These are phyloP conservation scores for Blastobotrys proliferans DNA, from an alignment of 1,139 yeast species.

Conservation along the genomic window DNA sequence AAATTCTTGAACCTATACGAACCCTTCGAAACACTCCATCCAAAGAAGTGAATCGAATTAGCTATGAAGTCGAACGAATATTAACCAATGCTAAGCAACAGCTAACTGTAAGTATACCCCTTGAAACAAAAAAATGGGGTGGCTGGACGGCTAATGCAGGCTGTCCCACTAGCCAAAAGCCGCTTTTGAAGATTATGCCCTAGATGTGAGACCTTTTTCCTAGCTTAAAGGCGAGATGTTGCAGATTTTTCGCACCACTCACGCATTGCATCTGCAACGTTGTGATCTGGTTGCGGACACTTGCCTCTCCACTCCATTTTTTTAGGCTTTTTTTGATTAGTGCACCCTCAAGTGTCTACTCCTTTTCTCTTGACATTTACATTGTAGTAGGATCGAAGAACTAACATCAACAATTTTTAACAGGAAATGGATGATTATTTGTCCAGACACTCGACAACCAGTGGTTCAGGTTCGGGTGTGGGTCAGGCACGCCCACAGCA, in stretches of 20 bases:
- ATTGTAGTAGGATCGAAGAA: background rate
- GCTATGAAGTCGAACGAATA: constrained; percentile 13
- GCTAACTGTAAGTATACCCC: constrained; percentile 12
- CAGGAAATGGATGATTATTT: constrained; percentile 18
- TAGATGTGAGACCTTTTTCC: too few species aligned
- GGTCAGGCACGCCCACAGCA: background rate
- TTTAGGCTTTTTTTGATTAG: background rate
- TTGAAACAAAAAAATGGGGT: background rate
- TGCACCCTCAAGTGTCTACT: background rate
- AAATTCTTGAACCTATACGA: background rate
- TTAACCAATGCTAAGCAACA: constrained; percentile 14
- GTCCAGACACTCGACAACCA: constrained; percentile 9
- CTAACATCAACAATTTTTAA: background rate
- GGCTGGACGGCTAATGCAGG: constrained; percentile 7
- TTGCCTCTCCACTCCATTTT: constrained; percentile 11
- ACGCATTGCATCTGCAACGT: too few species aligned
- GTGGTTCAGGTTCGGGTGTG: too few species aligned
- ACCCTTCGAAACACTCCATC: background rate
- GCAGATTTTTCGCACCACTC: too few species aligned
- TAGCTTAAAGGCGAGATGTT: too few species aligned
- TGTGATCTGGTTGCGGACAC: background rate
- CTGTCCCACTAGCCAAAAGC: too few species aligned
- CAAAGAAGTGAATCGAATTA: constrained; percentile 7
- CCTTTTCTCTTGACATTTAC: background rate
- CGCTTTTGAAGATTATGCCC: too few species aligned